These are phyloP conservation scores for Trichoderma parareesei DNA, from an alignment of 495 filamentous ascomycete genomes.

Conservation along the genomic window DNA sequence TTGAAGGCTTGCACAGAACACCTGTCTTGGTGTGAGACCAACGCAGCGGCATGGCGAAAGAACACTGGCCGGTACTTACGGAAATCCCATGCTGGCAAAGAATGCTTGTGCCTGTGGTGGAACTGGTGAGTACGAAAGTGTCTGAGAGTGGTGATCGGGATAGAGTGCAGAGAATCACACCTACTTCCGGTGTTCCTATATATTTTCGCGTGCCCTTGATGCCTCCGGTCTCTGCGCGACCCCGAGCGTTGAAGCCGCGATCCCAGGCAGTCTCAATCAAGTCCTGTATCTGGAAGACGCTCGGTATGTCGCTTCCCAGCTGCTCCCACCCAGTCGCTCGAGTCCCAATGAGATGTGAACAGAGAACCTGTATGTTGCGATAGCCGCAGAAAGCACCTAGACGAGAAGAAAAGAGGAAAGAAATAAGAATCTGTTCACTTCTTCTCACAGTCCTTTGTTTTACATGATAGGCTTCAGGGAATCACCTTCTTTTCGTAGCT, in stretches of 20 bases:
- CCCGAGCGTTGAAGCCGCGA: conserved; percentile 65
- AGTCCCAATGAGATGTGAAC: conserved; percentile 63
- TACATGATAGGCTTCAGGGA: neutral
- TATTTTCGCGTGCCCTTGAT: conserved; percentile 86
- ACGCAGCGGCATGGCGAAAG: neutral
- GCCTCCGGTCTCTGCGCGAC: conserved; percentile 75
- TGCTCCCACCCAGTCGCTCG: conserved; percentile 46
- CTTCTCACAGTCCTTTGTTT: neutral
- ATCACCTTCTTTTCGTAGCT: conserved; percentile 60
- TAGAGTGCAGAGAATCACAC: conserved; percentile 12
- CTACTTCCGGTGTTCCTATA: conserved; percentile 88
- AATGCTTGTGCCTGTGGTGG: conserved; percentile 65
- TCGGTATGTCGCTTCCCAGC: conserved; percentile 58
- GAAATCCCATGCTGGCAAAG: conserved; percentile 59
- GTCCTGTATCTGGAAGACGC: conserved; percentile 78
- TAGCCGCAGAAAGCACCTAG: conserved; percentile 92
- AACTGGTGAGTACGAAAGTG: conserved; percentile 4
- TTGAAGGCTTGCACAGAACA: conserved; percentile 34
- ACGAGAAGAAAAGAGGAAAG: neutral
- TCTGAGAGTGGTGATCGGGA: neutral
- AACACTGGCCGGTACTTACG: conserved; percentile 32
- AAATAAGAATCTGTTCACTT: neutral
- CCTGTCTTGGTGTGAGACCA: conserved; percentile 14
- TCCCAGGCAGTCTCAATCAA: conserved; percentile 90
- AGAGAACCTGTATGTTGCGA: conserved; percentile 90